These are phyloP conservation scores for Arthrinium phaeospermum DNA, from an alignment of 2,329 filamentous ascomycete genomes.

Conservation along the genomic window DNA sequence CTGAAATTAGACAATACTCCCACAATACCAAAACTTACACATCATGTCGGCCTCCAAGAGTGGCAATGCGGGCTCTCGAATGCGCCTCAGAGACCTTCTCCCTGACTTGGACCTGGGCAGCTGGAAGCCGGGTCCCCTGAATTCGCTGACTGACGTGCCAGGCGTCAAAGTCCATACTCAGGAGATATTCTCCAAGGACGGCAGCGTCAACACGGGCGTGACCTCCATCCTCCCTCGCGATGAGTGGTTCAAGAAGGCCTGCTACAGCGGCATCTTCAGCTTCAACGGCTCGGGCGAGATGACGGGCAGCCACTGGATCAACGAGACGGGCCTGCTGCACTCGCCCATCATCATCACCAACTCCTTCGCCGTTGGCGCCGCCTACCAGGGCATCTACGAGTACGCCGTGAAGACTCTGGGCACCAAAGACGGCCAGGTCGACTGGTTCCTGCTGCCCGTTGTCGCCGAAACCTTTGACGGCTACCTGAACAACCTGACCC, in stretches of 20 bases:
- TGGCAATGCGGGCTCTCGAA: slow-evolving; percentile 27
- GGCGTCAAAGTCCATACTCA: slow-evolving; percentile 54
- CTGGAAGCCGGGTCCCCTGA: slow-evolving; percentile 50
- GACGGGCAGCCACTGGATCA: slow-evolving; percentile 66
- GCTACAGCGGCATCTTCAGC: slow-evolving; percentile 58
- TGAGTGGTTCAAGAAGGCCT: slow-evolving; percentile 51
- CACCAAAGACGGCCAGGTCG: slow-evolving; percentile 49
- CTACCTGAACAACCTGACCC: slow-evolving; percentile 61
- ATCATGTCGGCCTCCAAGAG: not conserved
- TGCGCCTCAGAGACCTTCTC: slow-evolving; percentile 50
- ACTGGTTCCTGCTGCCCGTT: slow-evolving; percentile 62
- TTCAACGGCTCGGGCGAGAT: slow-evolving; percentile 71
- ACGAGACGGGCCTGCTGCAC: slow-evolving; percentile 64
- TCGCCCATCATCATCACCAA: slow-evolving; percentile 67
- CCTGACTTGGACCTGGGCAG: slow-evolving; percentile 50
- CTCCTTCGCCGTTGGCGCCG: slow-evolving; percentile 61
- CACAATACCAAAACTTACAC: not conserved
- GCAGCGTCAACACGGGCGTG: slow-evolving; percentile 53
- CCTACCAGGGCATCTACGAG: slow-evolving; percentile 64
- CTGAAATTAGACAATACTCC: not conserved
- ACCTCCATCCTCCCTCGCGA: slow-evolving; percentile 54
- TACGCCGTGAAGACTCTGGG: slow-evolving; percentile 55
- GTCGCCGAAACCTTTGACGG: slow-evolving; percentile 70
- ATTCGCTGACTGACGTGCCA: slow-evolving; percentile 57
- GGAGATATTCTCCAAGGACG: slow-evolving; percentile 44